Evolutionary conservation across 108 stramenopile genomes (phyloP), one percentile per base, ranked within the genome.

Genomic region (Conticribra weissflogii): DNA sequence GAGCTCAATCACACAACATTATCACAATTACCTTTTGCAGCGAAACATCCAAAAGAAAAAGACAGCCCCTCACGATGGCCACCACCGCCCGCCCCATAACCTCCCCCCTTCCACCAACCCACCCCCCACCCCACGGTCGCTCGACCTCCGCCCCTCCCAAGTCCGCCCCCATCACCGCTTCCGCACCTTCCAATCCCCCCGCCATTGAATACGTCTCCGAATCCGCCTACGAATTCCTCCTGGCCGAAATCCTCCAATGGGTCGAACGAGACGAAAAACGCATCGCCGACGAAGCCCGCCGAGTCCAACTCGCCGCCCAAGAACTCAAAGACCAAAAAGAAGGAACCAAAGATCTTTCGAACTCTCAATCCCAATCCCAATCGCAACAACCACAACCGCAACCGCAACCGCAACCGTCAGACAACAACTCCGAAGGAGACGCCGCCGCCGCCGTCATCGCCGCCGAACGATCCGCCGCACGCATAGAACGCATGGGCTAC

Each of bases 401-500:
- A n/a, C n/a, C n/a, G n/a, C n/a, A n/a, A n/a, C n/a, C n/a, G n/a
- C n/a, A n/a, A n/a, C n/a, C n/a, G n/a, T n/a, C n/a, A n/a, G n/a
- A n/a, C n/a, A n/a, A n/a, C n/a, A 2, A 32, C 9, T 21, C 76
- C 18, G 34, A 57, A 7, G 50, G 30, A 17, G 72, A 54, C 27
- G 63, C 56, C 21, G 72, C 63, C 22, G 77, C 70, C 5, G 63
- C 71, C 23, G 78, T 78, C 32, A 78, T 82, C 72, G 68, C 76
- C 27, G 83, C 85, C 7, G 93, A 94, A 82, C 85, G 85, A 66
- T 82, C 87, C 0, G 90, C 90, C 2, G 88, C 93, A 50, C 85
- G 87, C 57, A 81, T 96, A 68, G 97, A 97, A 81, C 81, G 87
- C n/a, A 92, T 96, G 74, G 97, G 97, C n/a, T 97, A 86, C 55